Evolutionary conservation across 1,284 basidiomycete genomes (phyloP).

Genomic region (Meripilus lineatus): DNA sequence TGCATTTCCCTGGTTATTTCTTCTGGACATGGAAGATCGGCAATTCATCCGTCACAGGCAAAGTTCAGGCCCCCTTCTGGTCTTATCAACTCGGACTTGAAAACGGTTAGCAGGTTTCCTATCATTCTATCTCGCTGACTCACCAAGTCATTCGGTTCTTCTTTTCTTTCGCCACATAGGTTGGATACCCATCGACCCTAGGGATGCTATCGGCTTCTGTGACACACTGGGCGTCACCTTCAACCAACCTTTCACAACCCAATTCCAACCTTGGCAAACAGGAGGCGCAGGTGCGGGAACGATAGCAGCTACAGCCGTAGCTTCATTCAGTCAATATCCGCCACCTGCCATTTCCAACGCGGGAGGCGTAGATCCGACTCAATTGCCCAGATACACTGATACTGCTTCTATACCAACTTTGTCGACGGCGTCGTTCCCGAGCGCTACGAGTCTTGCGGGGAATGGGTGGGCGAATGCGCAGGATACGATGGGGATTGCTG

Average conservation of each 20-base stretch:
- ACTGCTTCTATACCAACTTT: conserved; percentile 57
- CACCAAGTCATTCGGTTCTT: background rate
- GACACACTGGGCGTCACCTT: conserved; percentile 39
- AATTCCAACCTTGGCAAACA: conserved; percentile 65
- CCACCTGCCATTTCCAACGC: conserved; percentile 45
- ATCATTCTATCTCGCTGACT: background rate
- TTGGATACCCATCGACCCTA: conserved; percentile 76
- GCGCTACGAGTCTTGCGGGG: conserved; percentile 42
- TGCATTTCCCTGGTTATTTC: conserved; percentile 47
- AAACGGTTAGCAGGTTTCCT: conserved; percentile 30
- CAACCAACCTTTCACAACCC: conserved; percentile 47
- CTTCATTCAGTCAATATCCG: conserved; percentile 49
- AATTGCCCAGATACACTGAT: conserved; percentile 61
- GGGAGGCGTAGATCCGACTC: conserved; percentile 36
- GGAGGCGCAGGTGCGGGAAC: conserved; percentile 68
- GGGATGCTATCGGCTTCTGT: conserved; percentile 62
- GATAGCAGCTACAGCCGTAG: conserved; percentile 43
- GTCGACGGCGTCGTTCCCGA: conserved; percentile 53
- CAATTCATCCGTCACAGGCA: conserved; percentile 35
- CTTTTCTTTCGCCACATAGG: conserved; percentile 40
- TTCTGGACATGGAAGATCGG: conserved; percentile 73
- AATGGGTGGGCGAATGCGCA: conserved; percentile 63
- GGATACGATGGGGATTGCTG: conserved; percentile 50
- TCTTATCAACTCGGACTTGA: conserved; percentile 49
- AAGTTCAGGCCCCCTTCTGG: conserved; percentile 41